Evolutionary conservation across 768 basidiomycete species (phyloP), one percentile per base, ranked within the genome.

Genomic region (Terana coerulea): DNA sequence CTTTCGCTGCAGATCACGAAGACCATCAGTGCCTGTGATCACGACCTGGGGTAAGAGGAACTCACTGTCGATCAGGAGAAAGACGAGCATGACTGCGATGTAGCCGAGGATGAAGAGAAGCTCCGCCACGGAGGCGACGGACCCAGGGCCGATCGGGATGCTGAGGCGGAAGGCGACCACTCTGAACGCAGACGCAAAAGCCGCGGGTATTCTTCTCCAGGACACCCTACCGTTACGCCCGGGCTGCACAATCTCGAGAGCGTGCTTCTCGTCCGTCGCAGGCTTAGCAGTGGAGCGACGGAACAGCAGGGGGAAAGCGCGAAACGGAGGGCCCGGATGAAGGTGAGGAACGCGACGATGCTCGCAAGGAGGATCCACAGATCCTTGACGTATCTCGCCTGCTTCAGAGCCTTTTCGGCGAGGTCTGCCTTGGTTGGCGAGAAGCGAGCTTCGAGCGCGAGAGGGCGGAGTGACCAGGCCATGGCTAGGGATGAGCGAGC

Each of bases 81-180:
- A 75, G 0, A 64, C 57, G 34, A 81, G 61, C 53, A 77, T 71
- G 19, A 72, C 69, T 5, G 67, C 65, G 15, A 79, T 63, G 55
- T 84, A 84, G 2, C 59, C 65, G 28, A 69, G 50, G 35, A 76
- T 74, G 57, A 81, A 77, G 25, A 70, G 47, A 3, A 80, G 49
- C 46, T 83, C 80, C 1, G 70, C 66, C 14, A 78, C 47, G 43
- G 73, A 67, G 35, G 69, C 61, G 52, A 69, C 51, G 37, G 65
- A 51, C n/a, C 54, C 58, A 3, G 69, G 62, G 12, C 77, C 78
- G 19, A 79, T 66, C 14, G 75, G 69, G 30, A 81, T 52, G 3
- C 71, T 73, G 60, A 67, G 69, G 12, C 81, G 75, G 59, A 81
- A 82, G 6, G 73, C 72, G 17, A 75, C 50, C 19, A 80, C 74